Base-by-base conservation (phyloP, 1,284 basidiomycete species). In the Papiliotrema nemorosa region DNA sequence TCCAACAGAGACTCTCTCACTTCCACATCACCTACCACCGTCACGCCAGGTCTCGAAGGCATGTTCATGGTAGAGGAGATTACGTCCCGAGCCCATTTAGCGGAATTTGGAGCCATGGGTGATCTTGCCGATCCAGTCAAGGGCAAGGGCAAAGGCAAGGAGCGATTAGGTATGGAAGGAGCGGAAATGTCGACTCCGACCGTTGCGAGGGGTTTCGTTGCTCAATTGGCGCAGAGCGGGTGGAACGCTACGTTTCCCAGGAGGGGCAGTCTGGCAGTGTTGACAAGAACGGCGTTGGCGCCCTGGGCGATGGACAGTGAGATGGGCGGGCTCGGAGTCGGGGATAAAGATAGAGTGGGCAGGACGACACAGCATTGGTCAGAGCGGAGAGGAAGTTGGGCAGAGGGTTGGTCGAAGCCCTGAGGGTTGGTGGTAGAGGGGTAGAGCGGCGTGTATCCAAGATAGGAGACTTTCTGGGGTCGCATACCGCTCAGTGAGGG, bases 151-250 rank as follows among this genome's bases (percentile, higher is more conserved):
- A 49, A 44, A 22, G 31, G 12, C 3, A 42, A 39, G 38, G n/a
- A 24, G 20, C 40, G 47, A 20, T 14, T 31, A 31, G 29, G 29
- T 7, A 14, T 31, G 29, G 29, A 31, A 14, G 29, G 9, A 14
- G 29, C 14, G 29, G 29, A 42, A 60, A 56, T 21, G 48, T 64
- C 44, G 62, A 64, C 41, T 59, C 60, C 18, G 54, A n/a, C n/a
- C n/a, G n/a, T n/a, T 21, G 40, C 24, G 40, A 3, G 5, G 27
- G 42, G 29, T 14, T 44, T 26, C 18, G 42, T 44, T 3, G 42
- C 42, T 4, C 42, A 43, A 27, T 18, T 29, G 36, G 40, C 41
- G 12, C 39, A 43, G 21, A 35, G 25, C 34, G 34, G 45, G 31
- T 41, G 45, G 50, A 52, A 49, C 27, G 47, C 46, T 12, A 52